phyloP scores from a whole-genome alignment of 2,329 filamentous ascomycete species.

The Apiospora koreana region DNA sequence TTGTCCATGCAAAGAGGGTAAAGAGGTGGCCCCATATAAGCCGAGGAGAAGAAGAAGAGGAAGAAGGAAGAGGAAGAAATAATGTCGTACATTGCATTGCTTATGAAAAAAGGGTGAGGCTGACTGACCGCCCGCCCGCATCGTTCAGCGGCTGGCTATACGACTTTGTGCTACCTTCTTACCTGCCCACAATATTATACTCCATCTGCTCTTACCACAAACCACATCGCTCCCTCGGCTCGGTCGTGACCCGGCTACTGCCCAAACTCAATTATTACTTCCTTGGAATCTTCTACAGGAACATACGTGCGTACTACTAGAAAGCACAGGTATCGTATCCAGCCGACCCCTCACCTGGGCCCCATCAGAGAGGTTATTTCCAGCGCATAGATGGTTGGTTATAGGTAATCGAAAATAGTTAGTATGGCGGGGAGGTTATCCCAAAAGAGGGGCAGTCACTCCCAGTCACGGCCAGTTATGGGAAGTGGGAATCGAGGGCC shows the following conservation, averaged over 20 bases:
- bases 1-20: background rate
- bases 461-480: background rate
- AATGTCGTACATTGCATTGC: background rate
- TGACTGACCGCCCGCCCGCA: constrained; percentile 3
- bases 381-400: background rate
- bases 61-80: background rate
- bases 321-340: background rate
- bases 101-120: background rate
- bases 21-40: background rate
- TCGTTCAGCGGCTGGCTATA: background rate
- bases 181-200: background rate
- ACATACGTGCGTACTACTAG: background rate
- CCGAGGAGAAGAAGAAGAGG: background rate
- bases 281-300: background rate
- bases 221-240: background rate
- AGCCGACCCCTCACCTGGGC: constrained; percentile 1
- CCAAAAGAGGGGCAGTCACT: background rate
- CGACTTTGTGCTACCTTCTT: background rate
- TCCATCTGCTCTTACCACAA: background rate
- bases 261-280: background rate
- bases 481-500: background rate
- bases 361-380: background rate
- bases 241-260: background rate
- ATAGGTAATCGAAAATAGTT: background rate
- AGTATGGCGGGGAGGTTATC: background rate